A percentile compares a stretch with the other conserved stretches of the same genome.
phyloP scores from a whole-genome alignment of 805 yeast species.

The Saccharomyces eubayanus region DNA sequence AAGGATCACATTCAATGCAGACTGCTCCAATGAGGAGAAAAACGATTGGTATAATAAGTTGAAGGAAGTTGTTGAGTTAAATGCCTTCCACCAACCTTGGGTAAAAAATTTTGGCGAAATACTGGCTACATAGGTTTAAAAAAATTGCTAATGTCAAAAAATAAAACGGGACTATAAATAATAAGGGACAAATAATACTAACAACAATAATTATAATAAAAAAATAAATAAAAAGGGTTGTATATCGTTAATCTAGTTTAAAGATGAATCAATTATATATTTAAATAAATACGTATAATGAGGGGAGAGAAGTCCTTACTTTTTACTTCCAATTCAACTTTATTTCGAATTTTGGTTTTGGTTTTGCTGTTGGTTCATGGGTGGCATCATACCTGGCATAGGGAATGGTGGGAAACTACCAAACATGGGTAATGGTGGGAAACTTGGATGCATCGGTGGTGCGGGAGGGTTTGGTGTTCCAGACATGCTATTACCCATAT shows the following conservation, averaged over 20 bases:
- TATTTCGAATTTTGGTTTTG: slow-evolving; percentile 2
- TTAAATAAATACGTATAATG: not conserved
- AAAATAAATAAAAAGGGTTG: not conserved
- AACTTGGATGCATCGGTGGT: slow-evolving; percentile 22
- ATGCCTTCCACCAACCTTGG: slow-evolving; percentile 57
- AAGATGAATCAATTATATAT: not conserved
- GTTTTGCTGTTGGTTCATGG: slow-evolving; percentile 25
- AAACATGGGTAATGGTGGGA: slow-evolving; percentile 30
- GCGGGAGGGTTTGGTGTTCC: slow-evolving; percentile 8
- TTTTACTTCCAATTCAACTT: not conserved
- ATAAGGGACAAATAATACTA: not conserved
- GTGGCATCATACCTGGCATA: slow-evolving; percentile 33
- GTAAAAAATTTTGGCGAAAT: slow-evolving; percentile 37
- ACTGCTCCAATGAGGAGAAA: slow-evolving; percentile 47
- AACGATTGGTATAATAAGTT: slow-evolving; percentile 56
- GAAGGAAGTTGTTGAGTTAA: slow-evolving; percentile 47
- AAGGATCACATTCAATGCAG: slow-evolving; percentile 78
- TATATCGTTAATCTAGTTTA: not conserved
- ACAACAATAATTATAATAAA: not conserved
- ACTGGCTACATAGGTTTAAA: not conserved
- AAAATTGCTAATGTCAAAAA: not conserved
- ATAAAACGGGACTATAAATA: not conserved
- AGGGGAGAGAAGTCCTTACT: not conserved
- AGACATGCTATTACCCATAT: slow-evolving; percentile 1
- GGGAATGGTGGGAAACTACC: slow-evolving; percentile 32